phyloP scores from a whole-genome alignment of 192 early-diverging fungal species.

The Blastocladiella britannica region DNA sequence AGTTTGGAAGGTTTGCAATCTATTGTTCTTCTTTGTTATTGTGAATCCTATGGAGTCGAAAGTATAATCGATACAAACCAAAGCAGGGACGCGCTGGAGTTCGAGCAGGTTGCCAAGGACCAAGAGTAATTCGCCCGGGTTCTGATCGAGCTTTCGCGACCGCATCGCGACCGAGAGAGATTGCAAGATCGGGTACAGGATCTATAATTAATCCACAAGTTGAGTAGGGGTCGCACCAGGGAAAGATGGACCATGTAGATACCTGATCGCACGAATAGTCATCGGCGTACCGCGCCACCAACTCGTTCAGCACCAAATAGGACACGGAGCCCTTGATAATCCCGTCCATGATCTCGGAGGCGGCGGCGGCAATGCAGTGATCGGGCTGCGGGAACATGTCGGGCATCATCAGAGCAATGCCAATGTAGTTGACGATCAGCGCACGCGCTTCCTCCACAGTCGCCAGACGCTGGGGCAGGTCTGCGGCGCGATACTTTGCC shows the following conservation, averaged over 20 bases:
- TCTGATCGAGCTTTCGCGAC: background rate
- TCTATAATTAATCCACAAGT: too few species aligned
- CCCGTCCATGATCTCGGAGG: background rate
- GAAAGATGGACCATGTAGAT: too few species aligned
- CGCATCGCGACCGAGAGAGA: background rate
- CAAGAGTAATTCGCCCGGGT: too few species aligned
- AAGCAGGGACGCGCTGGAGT: too few species aligned
- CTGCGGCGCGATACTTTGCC: constrained; percentile 21
- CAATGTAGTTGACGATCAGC: constrained; percentile 63
- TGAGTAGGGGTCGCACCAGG: too few species aligned
- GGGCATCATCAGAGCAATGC: constrained; percentile 61
- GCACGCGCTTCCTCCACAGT: constrained; percentile 31
- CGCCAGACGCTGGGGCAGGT: constrained; percentile 32
- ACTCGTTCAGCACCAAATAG: too few species aligned
- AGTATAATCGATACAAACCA: too few species aligned
- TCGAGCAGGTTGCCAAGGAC: too few species aligned
- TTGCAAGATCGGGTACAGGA: background rate
- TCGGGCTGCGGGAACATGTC: constrained; percentile 67
- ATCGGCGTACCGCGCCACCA: too few species aligned
- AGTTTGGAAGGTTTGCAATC: background rate
- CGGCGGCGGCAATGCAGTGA: constrained; percentile 10
- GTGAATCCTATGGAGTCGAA: too few species aligned
- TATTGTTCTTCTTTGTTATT: too few species aligned
- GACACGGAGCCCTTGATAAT: background rate
- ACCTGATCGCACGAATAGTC: too few species aligned